A percentile compares a stretch with the other conserved stretches of the same genome.
Evolutionary conservation across 306 rosid genomes (phyloP).

Genomic region (Elaeagnus macrophylla): DNA sequence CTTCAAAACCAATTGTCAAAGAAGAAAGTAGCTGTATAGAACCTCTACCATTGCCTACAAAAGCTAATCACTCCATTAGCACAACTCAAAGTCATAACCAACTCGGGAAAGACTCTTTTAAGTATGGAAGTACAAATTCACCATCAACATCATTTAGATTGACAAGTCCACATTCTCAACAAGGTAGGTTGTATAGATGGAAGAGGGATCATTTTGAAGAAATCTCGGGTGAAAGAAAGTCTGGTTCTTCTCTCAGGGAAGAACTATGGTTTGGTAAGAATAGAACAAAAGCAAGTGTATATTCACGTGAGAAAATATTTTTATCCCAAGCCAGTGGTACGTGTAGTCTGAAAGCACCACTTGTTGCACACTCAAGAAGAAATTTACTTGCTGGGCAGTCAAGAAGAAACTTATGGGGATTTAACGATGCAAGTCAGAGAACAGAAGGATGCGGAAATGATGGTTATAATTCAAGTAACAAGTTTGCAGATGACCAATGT

Average conservation of each 20-base stretch:
- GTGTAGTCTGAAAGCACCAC: conserved; percentile 24
- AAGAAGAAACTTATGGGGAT: conserved; percentile 45
- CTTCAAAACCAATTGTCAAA: conserved; percentile 5
- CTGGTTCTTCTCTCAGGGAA: conserved; percentile 19
- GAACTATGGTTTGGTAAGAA: conserved; percentile 18
- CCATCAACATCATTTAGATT: conserved; percentile 8
- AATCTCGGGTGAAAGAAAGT: conserved; percentile 12
- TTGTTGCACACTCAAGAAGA: conserved; percentile 47
- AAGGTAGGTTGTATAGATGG: conserved; percentile 18
- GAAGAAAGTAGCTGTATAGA: conserved; percentile 10
- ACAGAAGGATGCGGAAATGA: conserved; percentile 31
- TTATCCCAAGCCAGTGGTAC: conserved; percentile 35
- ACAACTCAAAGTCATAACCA: conserved; percentile 5
- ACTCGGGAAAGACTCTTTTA: not conserved
- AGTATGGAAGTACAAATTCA: not conserved
- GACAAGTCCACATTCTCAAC: conserved; percentile 22
- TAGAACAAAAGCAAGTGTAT: conserved; percentile 23
- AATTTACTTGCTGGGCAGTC: conserved; percentile 41
- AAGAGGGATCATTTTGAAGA: conserved; percentile 21
- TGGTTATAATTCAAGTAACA: conserved; percentile 28
- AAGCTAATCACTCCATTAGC: not conserved
- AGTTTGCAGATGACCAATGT: conserved; percentile 24
- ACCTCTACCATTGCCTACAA: conserved; percentile 5
- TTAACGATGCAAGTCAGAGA: conserved; percentile 30
- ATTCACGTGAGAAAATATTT: conserved; percentile 22